These are phyloP conservation scores for Crithidia acanthocephali DNA, from an alignment of 208 protist genomes.

Conservation along the genomic window DNA sequence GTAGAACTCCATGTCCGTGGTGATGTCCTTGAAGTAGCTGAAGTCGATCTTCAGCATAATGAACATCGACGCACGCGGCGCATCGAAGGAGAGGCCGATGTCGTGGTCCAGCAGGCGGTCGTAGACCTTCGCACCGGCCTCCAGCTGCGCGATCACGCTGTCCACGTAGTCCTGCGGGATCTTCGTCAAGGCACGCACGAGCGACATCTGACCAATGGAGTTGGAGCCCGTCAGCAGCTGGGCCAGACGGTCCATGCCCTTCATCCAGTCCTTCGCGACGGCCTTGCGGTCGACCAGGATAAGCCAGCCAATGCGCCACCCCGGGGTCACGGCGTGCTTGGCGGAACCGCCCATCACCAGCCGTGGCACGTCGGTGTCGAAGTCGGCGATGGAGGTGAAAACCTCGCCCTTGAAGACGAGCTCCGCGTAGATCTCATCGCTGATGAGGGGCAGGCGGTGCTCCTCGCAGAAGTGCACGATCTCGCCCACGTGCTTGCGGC, in stretches of 20 bases:
- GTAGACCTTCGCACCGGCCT: constrained; percentile 45
- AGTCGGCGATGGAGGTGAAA: constrained; percentile 83
- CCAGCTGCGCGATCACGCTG: constrained; percentile 51
- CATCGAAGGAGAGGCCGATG: constrained; percentile 55
- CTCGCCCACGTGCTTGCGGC: constrained; percentile 71
- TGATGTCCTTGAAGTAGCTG: constrained; percentile 66
- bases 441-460: constrained; percentile 89
- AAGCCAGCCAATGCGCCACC: constrained; percentile 94
- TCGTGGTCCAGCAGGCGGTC: constrained; percentile 44
- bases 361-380: constrained; percentile 84
- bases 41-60: constrained; percentile 89
- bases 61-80: constrained; percentile 91
- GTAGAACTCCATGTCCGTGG: constrained; percentile 84
- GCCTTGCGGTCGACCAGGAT: constrained; percentile 71
- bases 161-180: constrained; percentile 50
- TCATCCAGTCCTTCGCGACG: constrained; percentile 34
- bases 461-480: constrained; percentile 85
- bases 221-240: constrained; percentile 87
- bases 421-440: constrained; percentile 96
- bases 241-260: constrained; percentile 57
- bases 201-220: constrained; percentile 84
- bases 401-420: constrained; percentile 83
- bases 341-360: constrained; percentile 91
- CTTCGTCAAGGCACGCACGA: constrained; percentile 81
- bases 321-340: constrained; percentile 93